Evolutionary conservation across 202 grass and related monocot genomes (phyloP), one percentile per base, ranked within the genome.

Genomic region (Setaria viridis): DNA sequence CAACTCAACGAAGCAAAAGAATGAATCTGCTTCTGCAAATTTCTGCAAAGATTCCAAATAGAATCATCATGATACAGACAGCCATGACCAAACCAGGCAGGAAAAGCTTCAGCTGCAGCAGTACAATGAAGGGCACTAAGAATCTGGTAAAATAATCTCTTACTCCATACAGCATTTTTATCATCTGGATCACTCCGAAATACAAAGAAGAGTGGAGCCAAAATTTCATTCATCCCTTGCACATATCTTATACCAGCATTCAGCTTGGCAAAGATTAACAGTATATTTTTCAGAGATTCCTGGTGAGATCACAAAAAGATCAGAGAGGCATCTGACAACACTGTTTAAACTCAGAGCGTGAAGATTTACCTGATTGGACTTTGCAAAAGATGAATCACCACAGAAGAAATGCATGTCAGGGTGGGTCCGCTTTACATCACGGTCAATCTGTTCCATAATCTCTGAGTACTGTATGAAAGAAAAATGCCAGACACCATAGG

Each of bases 151-250:
- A 86, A 82, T 14, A 82, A 87, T 55, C 12, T 82, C 86, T 88
- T 89, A 91, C 90, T 84, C 78, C 95, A 82, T 97, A 95, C 95
- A 90, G 88, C 91, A 93, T 95, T 92, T 85, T 88, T 91, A 84
- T 82, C 76, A 92, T 95, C 95, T 55, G 93, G 91, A 75, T 95
- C 93, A 79, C 67, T 94, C 79, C 81, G 85, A 86, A 98, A 92
- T 58, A 98, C 84, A 91, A 89, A 98, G 64, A 93, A 93, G 85
- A 95, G 88, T 1, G 89, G 89, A 59, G 95, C 88, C 79, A 94
- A 85, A 85, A 98, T 84, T 92, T 95, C 93, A 62, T 95, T 98
- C 95, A 98, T 98, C 82, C 93, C 95, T 92, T 94, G 95, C 35
- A 98, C 95, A 77, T 98, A 98, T 92, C 91, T 89, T 86, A 95